Conservation (phyloP, 2,329 filamentous ascomycete species). For the Keithomyces neogunnii region DNA sequence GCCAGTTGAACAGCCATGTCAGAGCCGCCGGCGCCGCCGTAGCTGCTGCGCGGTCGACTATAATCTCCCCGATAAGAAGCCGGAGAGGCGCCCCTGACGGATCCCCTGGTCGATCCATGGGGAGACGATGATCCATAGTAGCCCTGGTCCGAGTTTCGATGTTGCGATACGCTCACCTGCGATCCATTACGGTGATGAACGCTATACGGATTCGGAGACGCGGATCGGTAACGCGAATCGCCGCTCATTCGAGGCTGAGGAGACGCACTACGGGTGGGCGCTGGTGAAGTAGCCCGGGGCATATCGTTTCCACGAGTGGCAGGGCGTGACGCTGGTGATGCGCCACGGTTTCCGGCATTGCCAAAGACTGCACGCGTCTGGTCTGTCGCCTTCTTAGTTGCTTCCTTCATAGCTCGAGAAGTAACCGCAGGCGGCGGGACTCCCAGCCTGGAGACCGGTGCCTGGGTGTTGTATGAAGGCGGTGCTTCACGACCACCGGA, state of each 20-base stretch:
- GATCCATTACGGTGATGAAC: conserved; percentile 28
- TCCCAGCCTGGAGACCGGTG: conserved; percentile 66
- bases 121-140: conserved; percentile 46
- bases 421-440: conserved; percentile 90
- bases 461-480: conserved; percentile 67
- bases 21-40: conserved; percentile 30
- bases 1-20: conserved; percentile 65
- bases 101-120: conserved; percentile 34
- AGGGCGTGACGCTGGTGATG: conserved; percentile 42
- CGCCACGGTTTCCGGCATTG: conserved; percentile 17
- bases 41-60: conserved; percentile 42
- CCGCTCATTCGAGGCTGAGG: conserved; percentile 50
- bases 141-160: conserved; percentile 39
- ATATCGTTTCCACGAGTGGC: conserved; percentile 51
- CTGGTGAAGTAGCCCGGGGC: conserved; percentile 58
- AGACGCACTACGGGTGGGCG: conserved; percentile 53
- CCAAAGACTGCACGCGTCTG: conserved; percentile 75
- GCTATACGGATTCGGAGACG: conserved; percentile 57
- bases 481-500: conserved; percentile 43
- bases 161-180: conserved; percentile 30
- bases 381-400: conserved; percentile 77
- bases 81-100: conserved; percentile 38
- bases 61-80: conserved; percentile 35
- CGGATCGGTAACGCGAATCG: conserved; percentile 39
- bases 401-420: conserved; percentile 89